These are phyloP conservation scores for Coemansia sp. DNA, from an alignment of 192 early-diverging fungal species.

Conservation along the genomic window DNA sequence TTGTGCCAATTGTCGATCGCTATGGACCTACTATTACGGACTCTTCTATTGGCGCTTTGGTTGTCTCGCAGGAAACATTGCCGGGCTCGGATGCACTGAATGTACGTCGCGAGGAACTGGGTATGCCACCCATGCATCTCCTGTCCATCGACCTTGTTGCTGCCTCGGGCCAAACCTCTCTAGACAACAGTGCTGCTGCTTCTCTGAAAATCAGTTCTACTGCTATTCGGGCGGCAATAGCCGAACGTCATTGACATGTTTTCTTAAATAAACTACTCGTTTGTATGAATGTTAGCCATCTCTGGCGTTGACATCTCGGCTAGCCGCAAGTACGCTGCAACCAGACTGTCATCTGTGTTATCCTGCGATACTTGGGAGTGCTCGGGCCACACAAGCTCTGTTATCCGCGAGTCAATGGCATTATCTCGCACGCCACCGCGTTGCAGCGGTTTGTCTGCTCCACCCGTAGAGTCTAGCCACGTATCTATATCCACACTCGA, in stretches of 20 bases:
- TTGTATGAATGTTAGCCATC: too few species aligned
- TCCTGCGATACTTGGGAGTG: not conserved
- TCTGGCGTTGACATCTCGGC: slow-evolving; percentile 12
- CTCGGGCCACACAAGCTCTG: slow-evolving; percentile 14
- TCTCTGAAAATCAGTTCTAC: slow-evolving; percentile 83
- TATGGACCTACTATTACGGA: slow-evolving; percentile 87
- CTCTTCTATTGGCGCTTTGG: slow-evolving; percentile 73
- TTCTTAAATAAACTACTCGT: too few species aligned
- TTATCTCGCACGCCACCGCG: not conserved
- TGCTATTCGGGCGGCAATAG: slow-evolving; percentile 62
- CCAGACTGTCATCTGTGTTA: too few species aligned
- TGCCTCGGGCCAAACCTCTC: slow-evolving; percentile 50
- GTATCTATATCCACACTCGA: not conserved
- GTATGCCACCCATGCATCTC: slow-evolving; percentile 62
- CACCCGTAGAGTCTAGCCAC: not conserved
- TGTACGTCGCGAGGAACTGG: slow-evolving; percentile 62
- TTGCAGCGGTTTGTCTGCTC: not conserved
- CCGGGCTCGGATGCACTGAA: slow-evolving; percentile 81
- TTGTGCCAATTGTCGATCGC: slow-evolving; percentile 77
- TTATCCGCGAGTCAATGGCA: slow-evolving; percentile 1
- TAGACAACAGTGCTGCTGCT: slow-evolving; percentile 22
- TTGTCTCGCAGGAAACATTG: slow-evolving; percentile 83
- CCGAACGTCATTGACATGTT: slow-evolving; percentile 41
- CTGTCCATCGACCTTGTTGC: slow-evolving; percentile 70
- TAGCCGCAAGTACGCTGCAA: slow-evolving; percentile 30